These are phyloP conservation scores for Thielaviopsis punctulata DNA, from an alignment of 2,329 filamentous ascomycete genomes.

Conservation along the genomic window DNA sequence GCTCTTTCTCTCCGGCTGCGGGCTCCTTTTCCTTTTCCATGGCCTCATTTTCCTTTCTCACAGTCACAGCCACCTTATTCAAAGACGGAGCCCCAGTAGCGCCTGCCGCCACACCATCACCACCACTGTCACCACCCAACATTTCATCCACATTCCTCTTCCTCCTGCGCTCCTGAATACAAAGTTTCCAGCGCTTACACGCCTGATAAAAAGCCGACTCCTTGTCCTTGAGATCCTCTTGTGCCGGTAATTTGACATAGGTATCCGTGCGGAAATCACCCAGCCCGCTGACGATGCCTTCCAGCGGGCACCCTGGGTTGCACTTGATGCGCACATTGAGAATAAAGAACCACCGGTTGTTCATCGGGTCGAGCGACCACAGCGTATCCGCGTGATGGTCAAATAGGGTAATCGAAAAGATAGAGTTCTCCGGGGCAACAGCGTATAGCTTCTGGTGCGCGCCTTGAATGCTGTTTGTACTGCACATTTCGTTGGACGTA, in stretches of 20 bases:
- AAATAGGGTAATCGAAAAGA: conserved; percentile 15
- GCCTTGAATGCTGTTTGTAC: conserved; percentile 1
- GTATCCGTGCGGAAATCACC: not conserved
- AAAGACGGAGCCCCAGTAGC: not conserved
- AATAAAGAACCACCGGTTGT: conserved; percentile 2
- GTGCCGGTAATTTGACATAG: not conserved
- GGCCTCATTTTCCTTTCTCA: not conserved
- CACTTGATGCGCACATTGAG: not conserved
- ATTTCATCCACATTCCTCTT: not conserved
- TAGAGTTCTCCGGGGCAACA: conserved; percentile 16
- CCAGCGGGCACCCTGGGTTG: not conserved
- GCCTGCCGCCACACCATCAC: not conserved
- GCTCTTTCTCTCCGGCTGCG: not conserved
- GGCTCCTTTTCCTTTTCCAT: not conserved
- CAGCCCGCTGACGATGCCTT: conserved; percentile 1
- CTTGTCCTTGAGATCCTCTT: not conserved
- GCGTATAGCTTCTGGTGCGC: not conserved
- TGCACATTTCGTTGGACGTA: conserved; percentile 40
- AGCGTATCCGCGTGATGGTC: not conserved
- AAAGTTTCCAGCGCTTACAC: not conserved
- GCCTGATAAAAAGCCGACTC: not conserved
- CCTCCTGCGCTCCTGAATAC: not conserved
- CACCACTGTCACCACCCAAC: no score
- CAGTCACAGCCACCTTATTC: not conserved
- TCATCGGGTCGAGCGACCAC: not conserved